phyloP scores from a whole-genome alignment of 1,284 basidiomycete species.

The Flammula alnicola region DNA sequence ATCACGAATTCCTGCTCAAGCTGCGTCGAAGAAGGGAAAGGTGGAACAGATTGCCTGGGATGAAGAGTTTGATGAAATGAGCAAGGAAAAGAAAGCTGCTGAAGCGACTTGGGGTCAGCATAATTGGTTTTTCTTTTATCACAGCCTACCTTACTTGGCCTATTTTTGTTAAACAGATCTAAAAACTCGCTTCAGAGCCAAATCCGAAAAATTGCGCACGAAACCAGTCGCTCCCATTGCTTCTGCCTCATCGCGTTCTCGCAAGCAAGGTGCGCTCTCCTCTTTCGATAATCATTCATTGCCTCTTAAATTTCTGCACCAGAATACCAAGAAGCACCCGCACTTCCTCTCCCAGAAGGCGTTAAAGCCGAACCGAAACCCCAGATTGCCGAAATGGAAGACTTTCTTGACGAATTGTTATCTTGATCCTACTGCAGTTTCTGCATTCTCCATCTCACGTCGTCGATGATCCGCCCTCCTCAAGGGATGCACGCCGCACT shows the following conservation, averaged over 20 bases:
- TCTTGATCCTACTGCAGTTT: slow-evolving; percentile 42
- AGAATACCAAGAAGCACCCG: slow-evolving; percentile 55
- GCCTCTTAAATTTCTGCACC: slow-evolving; percentile 23
- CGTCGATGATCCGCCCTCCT: too few relatives aligned
- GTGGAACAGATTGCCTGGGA: slow-evolving; percentile 71
- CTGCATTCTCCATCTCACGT: too few relatives aligned
- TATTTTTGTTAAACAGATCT: slow-evolving; percentile 51
- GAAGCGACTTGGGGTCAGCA: slow-evolving; percentile 75
- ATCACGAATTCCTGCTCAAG: slow-evolving; percentile 11
- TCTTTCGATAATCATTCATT: slow-evolving; percentile 4
- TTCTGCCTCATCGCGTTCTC: slow-evolving; percentile 37
- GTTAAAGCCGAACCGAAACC: slow-evolving; percentile 41
- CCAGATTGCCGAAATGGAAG: slow-evolving; percentile 67
- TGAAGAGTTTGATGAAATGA: slow-evolving; percentile 62
- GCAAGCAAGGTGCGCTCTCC: slow-evolving; percentile 19
- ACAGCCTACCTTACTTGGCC: neutral
- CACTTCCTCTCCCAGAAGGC: slow-evolving; percentile 48
- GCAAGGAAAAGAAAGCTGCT: slow-evolving; percentile 68
- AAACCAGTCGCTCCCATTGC: slow-evolving; percentile 34
- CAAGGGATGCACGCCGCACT: too few relatives aligned
- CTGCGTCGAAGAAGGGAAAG: slow-evolving; percentile 60
- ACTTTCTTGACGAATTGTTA: slow-evolving; percentile 73
- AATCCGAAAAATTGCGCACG: slow-evolving; percentile 52
- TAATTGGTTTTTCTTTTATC: neutral
- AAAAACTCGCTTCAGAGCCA: slow-evolving; percentile 68